Base-by-base conservation (phyloP, 192 early-diverging fungal genomes). In the Chytriomyces hyalinus region DNA sequence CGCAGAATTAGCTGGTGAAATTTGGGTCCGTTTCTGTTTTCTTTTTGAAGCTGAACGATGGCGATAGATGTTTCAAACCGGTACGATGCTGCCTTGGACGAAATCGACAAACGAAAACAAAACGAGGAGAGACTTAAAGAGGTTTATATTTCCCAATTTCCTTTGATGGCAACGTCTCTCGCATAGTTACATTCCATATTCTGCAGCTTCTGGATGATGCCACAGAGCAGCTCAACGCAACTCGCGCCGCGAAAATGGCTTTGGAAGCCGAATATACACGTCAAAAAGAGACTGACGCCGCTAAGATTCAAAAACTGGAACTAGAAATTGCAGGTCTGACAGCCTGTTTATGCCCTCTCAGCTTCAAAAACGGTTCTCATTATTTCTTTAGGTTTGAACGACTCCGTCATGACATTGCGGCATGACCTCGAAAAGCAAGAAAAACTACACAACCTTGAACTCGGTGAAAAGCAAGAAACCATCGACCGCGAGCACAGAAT, bases 401-500 rank as follows among this genome's bases (percentile, higher is more conserved):
- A 73, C 24, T 13, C 17, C n/a, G 43, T 46, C 13, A 62, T 17
- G 47, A 24, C 26, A 15, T 46, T 75, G 3, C 51, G 66, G 36
- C 73, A 65, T 22, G 44, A 17, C 6, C 48, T 75, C 15, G 73
- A 75, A 26, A 49, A 57, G 43, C 73, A 65, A 66, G n/a, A 11
- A 8, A 65, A 64, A 28, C 63, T 49, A 8, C 46, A 50, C 36
- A n/a, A 43, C 6, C 22, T 11, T 1, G 49, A 65, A 51, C 17
- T 65, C 7, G 22, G 9, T 9, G 73, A 75, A 50, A 75, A 75
- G 36, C 43, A 64, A 66, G 73, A 75, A 6, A 28, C 15, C 10
- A 28, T 75, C 11, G 73, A 66, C 22, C 61, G 64, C 3, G 73
- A 75, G n/a, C 73, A 75, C 36, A 24, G 6, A 5, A 53, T 53